Evolutionary conservation across 352 stramenopile species (phyloP), one percentile per base, ranked within the genome.

Genomic region (Globisporangium cederbergense): DNA sequence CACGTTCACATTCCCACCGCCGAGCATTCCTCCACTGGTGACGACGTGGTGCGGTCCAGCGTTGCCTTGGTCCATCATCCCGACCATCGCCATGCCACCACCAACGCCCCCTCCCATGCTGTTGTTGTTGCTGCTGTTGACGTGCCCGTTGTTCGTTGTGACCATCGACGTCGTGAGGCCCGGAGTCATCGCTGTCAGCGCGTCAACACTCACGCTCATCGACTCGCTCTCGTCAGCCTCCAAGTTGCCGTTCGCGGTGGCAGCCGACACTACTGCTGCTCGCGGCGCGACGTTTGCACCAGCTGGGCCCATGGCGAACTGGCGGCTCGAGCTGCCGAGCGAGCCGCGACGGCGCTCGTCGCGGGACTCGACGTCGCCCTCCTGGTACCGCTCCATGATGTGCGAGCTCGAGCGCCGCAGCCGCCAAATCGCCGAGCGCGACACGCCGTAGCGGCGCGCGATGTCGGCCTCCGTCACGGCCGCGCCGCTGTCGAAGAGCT

Each of bases 311-410:
- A n/a, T 40, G 5, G 47, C 5, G 51, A 65, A 50, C 47, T 58
- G 45, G 11, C 47, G 34, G 13, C 25, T 57, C 36, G 54, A 47
- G 14, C 34, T 40, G 34, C 14, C 38, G n/a, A 66, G 71, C 49
- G 60, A 47, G 25, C 75, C 75, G 6, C 75, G 64, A 2, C 69
- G 73, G 11, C 71, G 75, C 49, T 76, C 68, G 60, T 83, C 71
- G 18, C 75, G 73, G 7, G 72, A 78, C 62, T 77, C 67, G 28
- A 77, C 53, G 49, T 78, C 68, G 28, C 68, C 75, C 32, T 79
- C 70, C 53, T 80, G 64, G 57, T 83, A 83, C 28, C 75, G 71
- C 61, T 81, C 66, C 42, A 83, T 72, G 58, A 83, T 79, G 36
- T 76, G 66, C 34, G 47, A 58, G n/a, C 72, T 74, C 16, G 68